Base-by-base conservation (phyloP, 495 filamentous ascomycete genomes). In the Choiromyces venosus region DNA sequence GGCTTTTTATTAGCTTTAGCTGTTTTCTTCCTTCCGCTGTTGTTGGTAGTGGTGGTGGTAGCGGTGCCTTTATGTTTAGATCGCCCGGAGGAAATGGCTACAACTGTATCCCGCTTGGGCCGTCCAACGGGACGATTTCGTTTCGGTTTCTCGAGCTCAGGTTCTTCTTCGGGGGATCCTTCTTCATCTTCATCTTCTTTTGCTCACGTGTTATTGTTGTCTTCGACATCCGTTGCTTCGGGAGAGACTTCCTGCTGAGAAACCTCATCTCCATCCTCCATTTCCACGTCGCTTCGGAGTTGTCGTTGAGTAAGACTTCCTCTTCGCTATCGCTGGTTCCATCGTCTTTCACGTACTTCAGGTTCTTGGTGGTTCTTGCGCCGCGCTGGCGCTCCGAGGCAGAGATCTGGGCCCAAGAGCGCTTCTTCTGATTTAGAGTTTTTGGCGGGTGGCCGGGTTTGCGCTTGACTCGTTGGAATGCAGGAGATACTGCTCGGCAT, bases 261-360 rank as follows among this genome's bases (percentile, higher is more conserved):
- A 40, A 83, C 83, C 46, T 87, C 87, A 65, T 86, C 83, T 72
- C 79, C n/a, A 46, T 87, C 84, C 18, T 85, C 85, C 73, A 87
- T 88, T 33, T 86, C 86, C 33, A 87, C 82, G 68, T 87, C 84
- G 61, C 86, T 81, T 76, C 73, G 12, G 19, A 70, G 74, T 81
- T 56, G 78, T 75, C n/a, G 79, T 76, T 33, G 79, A 71, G 21
- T 76, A 79, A 67, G 79, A 73, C 36, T 67, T 76, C 73, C 75
- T 73, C 56, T 8, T 56, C 73, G 10, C 75, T 76, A n/a, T 73
- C 44, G 37, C 77, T 80, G n/a, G 75, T 77, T 9, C 78, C 74
- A n/a, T 80, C 75, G 46, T 74, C 77, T n/a, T 83, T 81, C 19
- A 76, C 78, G 25, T 81, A 83, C 46, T 76, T 68, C 16, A 76